Conservation (phyloP, 495 filamentous ascomycete genomes). For the Cenococcum geophilum region DNA sequence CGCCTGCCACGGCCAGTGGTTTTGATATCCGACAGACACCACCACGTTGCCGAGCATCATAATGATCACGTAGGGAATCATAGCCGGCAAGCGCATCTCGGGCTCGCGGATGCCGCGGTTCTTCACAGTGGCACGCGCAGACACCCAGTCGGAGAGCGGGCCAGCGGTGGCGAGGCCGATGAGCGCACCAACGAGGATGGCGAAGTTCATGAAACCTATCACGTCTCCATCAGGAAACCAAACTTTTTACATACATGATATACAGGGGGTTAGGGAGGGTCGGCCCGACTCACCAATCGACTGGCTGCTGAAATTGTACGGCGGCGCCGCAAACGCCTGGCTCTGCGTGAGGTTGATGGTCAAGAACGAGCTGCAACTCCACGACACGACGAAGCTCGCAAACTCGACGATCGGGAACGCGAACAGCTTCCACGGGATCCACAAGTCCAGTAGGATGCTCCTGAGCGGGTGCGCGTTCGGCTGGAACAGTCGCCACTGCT, state of each 20-base stretch:
- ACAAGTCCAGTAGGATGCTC: constrained; percentile 42
- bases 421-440: constrained; percentile 53
- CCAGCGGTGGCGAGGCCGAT: constrained; percentile 55
- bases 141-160: constrained; percentile 54
- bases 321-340: constrained; percentile 55
- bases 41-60: constrained; percentile 56
- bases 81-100: constrained; percentile 60
- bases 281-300: constrained; percentile 41
- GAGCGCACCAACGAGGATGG: constrained; percentile 46
- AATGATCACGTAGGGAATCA: constrained; percentile 55
- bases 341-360: constrained; percentile 60
- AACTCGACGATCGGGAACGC: constrained; percentile 61
- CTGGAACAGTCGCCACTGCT: constrained; percentile 52
- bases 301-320: constrained; percentile 50
- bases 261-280: too few species aligned
- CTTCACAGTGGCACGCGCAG: constrained; percentile 49
- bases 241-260: too few species aligned
- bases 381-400: constrained; percentile 53
- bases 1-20: constrained; percentile 52
- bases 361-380: constrained; percentile 54
- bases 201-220: constrained; percentile 45
- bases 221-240: too few species aligned
- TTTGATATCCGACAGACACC: constrained; percentile 54
- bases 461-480: constrained; percentile 40
- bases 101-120: constrained; percentile 63